Evolutionary conservation across 2,329 filamentous ascomycete species (phyloP).

Genomic region (Decorospora gaudefroyi): DNA sequence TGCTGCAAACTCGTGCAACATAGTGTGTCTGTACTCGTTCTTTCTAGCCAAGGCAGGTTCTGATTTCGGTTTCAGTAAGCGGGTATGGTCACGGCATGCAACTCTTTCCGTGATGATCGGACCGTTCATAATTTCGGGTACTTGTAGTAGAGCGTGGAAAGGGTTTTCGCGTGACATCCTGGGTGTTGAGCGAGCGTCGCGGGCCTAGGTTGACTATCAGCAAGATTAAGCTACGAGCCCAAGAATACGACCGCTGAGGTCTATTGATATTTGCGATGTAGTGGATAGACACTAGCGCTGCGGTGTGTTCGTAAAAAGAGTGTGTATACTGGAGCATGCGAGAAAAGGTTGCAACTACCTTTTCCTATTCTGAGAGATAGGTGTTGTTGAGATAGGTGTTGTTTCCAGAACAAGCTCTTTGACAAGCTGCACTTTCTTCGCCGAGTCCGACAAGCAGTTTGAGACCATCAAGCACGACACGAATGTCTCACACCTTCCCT

Average conservation of each 20-base stretch:
- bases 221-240: too few species aligned
- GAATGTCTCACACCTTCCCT: neutral
- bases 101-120: constrained; percentile 7
- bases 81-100: neutral
- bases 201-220: too few species aligned
- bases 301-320: too few species aligned
- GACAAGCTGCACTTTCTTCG: constrained; percentile 2
- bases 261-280: too few species aligned
- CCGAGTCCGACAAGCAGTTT: constrained; percentile 12
- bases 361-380: too few species aligned
- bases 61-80: neutral
- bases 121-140: neutral
- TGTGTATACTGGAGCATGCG: too few species aligned
- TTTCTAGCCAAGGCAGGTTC: neutral
- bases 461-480: constrained; percentile 9
- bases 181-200: neutral
- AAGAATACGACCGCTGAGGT: neutral
- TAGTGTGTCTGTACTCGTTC: neutral
- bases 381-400: neutral
- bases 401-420: constrained; percentile 3
- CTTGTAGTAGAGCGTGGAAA: constrained; percentile 3
- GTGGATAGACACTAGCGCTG: too few species aligned
- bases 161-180: neutral
- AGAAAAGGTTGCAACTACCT: too few species aligned
- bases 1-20: neutral